Base-by-base conservation (phyloP, 208 protist species). In the Leptomonas seymouri region DNA sequence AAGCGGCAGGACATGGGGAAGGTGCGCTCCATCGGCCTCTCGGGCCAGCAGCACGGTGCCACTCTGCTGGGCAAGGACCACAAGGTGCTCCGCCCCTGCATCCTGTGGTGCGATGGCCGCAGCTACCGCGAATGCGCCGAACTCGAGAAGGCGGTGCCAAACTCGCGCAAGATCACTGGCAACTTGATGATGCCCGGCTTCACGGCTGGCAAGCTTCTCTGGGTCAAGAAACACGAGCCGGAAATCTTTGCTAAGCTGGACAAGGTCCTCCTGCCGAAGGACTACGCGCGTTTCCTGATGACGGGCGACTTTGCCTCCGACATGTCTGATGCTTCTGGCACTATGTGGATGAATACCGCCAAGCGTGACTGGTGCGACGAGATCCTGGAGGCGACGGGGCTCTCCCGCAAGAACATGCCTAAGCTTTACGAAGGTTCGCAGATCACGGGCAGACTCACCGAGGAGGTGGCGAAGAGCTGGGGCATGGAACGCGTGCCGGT, bases 161-260 rank as follows among this genome's bases (percentile, higher is more conserved):
- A 70, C 49, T 86, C 76, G 44, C 72, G 85, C 60, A 57, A 81
- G 27, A 90, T 82, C 67, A 91, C 89, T 1, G 89, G 85, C 45
- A 91, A 91, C 67, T 56, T 91, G n/a, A 91, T 90, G 71, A 91
- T 91, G 83, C 89, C 85, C 45, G 89, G 89, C 72, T 94, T 94
- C 75, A 90, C 85, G 31, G 84, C 89, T 20, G 89, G 89, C 27
- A 91, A 94, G 72, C 76, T 86, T 21, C 78, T 94, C 15, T 91
- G 85, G 89, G 84, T 94, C 39, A 79, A 80, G 67, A 80, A 86
- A 57, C 74, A 93, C 55, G 82, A 91, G 74, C 85, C 85, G 31
- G 74, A 87, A 53, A 67, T 88, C 6, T 86, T 91, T 54, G 79
- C 55, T 15, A 74, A 84, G 48, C 72, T 89, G 36, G 68, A 65